Evolutionary conservation across 1,284 basidiomycete species (phyloP).

Genomic region (Apiotrichum siamense): DNA sequence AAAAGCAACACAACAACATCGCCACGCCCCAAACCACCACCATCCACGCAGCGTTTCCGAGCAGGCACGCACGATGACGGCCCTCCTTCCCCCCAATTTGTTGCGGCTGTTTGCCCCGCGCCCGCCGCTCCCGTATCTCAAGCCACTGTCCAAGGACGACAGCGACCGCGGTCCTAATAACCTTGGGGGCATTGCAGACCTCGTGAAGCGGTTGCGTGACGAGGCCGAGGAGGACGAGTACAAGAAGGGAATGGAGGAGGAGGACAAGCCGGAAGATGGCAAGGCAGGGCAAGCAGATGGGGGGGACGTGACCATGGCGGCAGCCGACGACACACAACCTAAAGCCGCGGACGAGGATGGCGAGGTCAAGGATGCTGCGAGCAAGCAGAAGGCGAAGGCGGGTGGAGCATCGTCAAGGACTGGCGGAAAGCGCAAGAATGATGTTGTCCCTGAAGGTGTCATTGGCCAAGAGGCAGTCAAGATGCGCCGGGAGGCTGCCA

Average conservation of each 20-base stretch:
- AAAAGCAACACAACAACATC: too few species aligned
- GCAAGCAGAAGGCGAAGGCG: slow-evolving; percentile 43
- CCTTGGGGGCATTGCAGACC: slow-evolving; percentile 64
- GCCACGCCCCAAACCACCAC: neutral
- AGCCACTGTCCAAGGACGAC: slow-evolving; percentile 75
- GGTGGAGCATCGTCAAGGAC: slow-evolving; percentile 29
- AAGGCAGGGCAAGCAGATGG: slow-evolving; percentile 58
- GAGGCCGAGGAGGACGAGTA: slow-evolving; percentile 57
- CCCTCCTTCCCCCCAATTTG: slow-evolving; percentile 85
- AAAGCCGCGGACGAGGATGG: slow-evolving; percentile 55
- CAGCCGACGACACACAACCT: slow-evolving; percentile 45
- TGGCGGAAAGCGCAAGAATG: slow-evolving; percentile 63
- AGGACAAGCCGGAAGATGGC: slow-evolving; percentile 41
- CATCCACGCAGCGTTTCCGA: too few species aligned
- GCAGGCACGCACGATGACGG: slow-evolving; percentile 57
- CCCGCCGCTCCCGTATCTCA: slow-evolving; percentile 73
- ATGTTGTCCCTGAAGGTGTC: slow-evolving; percentile 51
- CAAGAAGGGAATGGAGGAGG: slow-evolving; percentile 39
- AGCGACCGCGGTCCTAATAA: slow-evolving; percentile 64
- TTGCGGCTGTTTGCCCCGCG: slow-evolving; percentile 90
- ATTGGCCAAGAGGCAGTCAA: slow-evolving; percentile 52
- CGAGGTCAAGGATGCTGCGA: slow-evolving; percentile 11
- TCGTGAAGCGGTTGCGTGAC: slow-evolving; percentile 69
- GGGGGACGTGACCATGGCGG: slow-evolving; percentile 53
- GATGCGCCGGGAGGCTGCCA: slow-evolving; percentile 69